These are phyloP conservation scores for Trichoderma atroviride DNA, from an alignment of 2,329 filamentous ascomycete species.

Conservation along the genomic window DNA sequence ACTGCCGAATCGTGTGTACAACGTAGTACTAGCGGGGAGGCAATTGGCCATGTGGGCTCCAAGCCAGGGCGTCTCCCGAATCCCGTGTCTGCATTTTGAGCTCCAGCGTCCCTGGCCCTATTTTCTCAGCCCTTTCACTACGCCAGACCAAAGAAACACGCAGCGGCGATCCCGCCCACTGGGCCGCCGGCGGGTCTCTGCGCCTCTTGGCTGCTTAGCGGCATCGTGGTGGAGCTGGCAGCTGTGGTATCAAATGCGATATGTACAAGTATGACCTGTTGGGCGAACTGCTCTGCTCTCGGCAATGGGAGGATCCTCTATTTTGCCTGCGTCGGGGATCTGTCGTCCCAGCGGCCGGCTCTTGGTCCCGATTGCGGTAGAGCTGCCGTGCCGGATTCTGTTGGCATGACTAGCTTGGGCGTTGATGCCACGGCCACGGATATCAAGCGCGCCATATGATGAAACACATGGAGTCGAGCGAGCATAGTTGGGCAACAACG, in stretches of 20 bases:
- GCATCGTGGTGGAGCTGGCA: slow-evolving; percentile 2
- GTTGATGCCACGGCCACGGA: not conserved
- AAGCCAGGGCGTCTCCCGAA: not conserved
- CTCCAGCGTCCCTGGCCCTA: not conserved
- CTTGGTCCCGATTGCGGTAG: slow-evolving; percentile 15
- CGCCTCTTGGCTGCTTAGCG: not conserved
- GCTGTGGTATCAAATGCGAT: not conserved
- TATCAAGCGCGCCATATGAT: not conserved
- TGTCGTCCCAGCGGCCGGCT: slow-evolving; percentile 2
- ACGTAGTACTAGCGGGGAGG: not conserved
- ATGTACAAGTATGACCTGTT: not conserved
- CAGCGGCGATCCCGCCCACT: not conserved
- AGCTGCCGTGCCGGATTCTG: slow-evolving; percentile 1
- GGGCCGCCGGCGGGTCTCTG: not conserved
- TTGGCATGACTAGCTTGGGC: not conserved
- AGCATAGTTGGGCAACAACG: not conserved
- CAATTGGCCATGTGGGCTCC: not conserved
- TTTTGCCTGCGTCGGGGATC: not conserved
- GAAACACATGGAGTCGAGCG: not conserved
- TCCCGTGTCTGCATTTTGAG: not conserved
- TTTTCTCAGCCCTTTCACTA: not conserved
- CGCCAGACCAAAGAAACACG: not conserved
- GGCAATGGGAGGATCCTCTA: not conserved
- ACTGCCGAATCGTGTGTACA: not conserved
- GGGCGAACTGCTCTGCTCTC: slow-evolving; percentile 3